phyloP scores from a whole-genome alignment of 1,284 basidiomycete species.

The Neonothopanus nambi region DNA sequence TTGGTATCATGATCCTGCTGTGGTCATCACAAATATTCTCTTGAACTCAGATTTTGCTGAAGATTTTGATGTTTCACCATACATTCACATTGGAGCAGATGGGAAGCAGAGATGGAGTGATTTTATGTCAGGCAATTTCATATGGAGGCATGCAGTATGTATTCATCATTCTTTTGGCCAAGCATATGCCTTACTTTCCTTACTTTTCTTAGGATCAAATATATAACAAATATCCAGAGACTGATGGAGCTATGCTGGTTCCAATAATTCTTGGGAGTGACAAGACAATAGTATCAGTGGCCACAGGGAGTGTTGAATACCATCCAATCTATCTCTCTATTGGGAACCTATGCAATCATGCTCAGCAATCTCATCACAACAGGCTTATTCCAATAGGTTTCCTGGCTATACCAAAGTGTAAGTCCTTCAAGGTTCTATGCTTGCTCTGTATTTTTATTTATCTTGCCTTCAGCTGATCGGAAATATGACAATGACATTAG shows the following conservation, averaged over 20 bases:
- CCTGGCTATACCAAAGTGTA: constrained; percentile 29
- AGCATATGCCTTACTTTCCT: too few relatives aligned
- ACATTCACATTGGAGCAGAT: constrained; percentile 19
- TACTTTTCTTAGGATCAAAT: constrained; percentile 19
- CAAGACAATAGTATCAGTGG: constrained; percentile 37
- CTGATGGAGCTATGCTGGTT: constrained; percentile 28
- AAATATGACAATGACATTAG: constrained; percentile 18
- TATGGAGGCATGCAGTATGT: constrained; percentile 19
- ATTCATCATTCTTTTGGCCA: background rate
- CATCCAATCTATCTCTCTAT: constrained; percentile 31
- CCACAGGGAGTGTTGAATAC: constrained; percentile 33
- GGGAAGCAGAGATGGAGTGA: constrained; percentile 21
- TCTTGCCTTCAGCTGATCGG: constrained; percentile 18
- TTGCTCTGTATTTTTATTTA: background rate
- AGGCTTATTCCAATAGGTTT: constrained; percentile 25
- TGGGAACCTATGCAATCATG: constrained; percentile 27
- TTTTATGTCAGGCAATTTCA: constrained; percentile 30
- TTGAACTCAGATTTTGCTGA: constrained; percentile 16
- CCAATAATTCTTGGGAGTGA: constrained; percentile 35
- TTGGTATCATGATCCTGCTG: constrained; percentile 20
- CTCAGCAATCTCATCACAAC: constrained; percentile 21
- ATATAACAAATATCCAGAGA: constrained; percentile 19
- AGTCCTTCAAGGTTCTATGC: background rate
- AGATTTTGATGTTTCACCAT: constrained; percentile 20
- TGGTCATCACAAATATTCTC: constrained; percentile 17